These are phyloP conservation scores for Porogramme epimiltina DNA, from an alignment of 1,284 basidiomycete species.

Conservation along the genomic window DNA sequence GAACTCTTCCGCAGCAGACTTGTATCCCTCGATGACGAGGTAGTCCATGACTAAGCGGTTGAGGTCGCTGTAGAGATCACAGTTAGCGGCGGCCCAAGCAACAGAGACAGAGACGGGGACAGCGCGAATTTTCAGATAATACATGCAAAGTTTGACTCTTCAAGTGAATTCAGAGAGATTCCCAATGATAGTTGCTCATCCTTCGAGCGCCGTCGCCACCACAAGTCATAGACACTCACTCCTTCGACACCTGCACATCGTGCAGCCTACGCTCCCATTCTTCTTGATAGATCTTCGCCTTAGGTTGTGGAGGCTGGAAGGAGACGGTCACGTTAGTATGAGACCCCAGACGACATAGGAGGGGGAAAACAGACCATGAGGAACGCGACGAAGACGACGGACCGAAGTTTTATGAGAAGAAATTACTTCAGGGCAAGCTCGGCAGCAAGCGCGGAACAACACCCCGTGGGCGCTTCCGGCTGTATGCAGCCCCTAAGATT, in stretches of 20 bases:
- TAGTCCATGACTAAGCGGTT: conserved; percentile 98
- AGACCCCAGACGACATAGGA: conserved; percentile 4
- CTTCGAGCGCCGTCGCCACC: conserved; percentile 19
- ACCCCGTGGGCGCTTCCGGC: no score
- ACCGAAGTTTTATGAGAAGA: conserved; percentile 31
- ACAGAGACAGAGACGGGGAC: conserved; percentile 6
- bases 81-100: conserved; percentile 33
- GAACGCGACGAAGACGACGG: conserved; percentile 15
- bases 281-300: conserved; percentile 62
- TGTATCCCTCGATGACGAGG: conserved; percentile 96
- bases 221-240: conserved; percentile 53
- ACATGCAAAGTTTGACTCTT: conserved; percentile 72
- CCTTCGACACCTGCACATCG: conserved; percentile 74
- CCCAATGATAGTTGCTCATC: conserved; percentile 76
- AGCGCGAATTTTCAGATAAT: conserved; percentile 78
- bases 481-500: no score
- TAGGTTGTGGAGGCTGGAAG: conserved; percentile 38
- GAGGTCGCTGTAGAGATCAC: conserved; percentile 66
- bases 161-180: conserved; percentile 83
- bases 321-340: conserved; percentile 7
- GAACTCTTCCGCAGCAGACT: conserved; percentile 94
- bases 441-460: neutral
- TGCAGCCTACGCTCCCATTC: conserved; percentile 78
- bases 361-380: conserved; percentile 32
- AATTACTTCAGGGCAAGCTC: conserved; percentile 33